Conservation (phyloP, 257 asterid genomes). For the Catharanthus roseus region DNA sequence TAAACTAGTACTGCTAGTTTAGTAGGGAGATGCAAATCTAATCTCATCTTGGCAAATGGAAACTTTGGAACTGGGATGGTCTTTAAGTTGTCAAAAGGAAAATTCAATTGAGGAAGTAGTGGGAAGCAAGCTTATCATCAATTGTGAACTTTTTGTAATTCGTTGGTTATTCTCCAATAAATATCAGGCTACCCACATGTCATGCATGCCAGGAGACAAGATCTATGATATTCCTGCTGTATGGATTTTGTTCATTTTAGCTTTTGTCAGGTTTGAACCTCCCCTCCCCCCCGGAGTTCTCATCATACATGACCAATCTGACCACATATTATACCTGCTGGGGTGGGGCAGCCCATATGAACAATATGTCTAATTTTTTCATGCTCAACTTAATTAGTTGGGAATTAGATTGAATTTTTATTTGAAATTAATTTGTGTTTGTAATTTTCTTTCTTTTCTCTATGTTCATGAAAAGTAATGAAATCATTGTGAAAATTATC, state of each 20-base stretch:
- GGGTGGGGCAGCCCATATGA: too few species aligned
- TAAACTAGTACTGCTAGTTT: neutral
- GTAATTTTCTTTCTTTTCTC: too few species aligned
- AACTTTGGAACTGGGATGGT: conserved; percentile 12
- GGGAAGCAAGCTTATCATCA: neutral
- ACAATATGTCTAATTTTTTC: too few species aligned
- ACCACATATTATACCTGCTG: neutral
- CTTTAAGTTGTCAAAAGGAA: conserved; percentile 7
- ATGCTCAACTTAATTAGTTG: too few species aligned
- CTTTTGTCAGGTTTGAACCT: conserved; percentile 20
- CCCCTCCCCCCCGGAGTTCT: conserved; percentile 16
- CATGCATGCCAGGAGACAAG: conserved; percentile 17
- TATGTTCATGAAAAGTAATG: too few species aligned
- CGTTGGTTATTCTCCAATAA: conserved; percentile 2
- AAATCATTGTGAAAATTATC: too few species aligned
- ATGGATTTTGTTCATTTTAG: conserved; percentile 18
- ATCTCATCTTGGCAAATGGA: conserved; percentile 5
- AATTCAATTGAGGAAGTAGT: conserved; percentile 1
- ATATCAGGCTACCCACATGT: conserved; percentile 12
- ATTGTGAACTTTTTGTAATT: neutral
- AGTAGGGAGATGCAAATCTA: conserved; percentile 1
- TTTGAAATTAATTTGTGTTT: too few species aligned
- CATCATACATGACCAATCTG: conserved; percentile 17
- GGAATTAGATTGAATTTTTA: too few species aligned
- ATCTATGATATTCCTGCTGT: conserved; percentile 19